Base-by-base conservation (phyloP, 176 grass and related monocot genomes). In the Chloris gayana region DNA sequence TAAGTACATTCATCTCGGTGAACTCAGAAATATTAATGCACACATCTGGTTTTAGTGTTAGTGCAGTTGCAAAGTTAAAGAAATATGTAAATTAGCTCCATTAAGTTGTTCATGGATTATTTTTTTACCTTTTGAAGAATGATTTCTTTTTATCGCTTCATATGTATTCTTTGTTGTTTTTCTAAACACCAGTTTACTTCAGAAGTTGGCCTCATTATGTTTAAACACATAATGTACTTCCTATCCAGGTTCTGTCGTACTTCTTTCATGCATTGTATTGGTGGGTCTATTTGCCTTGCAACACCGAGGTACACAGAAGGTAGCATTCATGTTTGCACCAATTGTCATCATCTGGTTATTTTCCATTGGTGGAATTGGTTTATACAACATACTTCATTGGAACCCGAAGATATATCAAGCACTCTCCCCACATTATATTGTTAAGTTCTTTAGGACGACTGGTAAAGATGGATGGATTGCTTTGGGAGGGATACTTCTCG, bases 401-500 rank as follows among this genome's bases (percentile, higher is more conserved):
- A 98, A 95, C 69, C 90, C 72, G 65, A 86, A 66, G 73, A 93
- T 98, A 74, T 93, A 89, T 75, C 80, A 71, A 84, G 90, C 92
- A 75, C 86, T 98, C 47, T 98, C 96, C 80, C 96, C 96, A 47
- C 78, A 89, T 72, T 98, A 98, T 65, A 84, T 91, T 4, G 15
- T 95, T 66, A 91, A 88, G 81, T 93, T 95, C 67, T 98, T 98
- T 72, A 83, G 69, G 75, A 74, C 62, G 9, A 98, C 96, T 6
- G 96, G 96, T 73, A 95, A 60, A 75, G 92, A 98, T 81, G 96
- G 96, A 27, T 98, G 96, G 96, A 87, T 98, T 87, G 88, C 96
- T 88, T 85, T 98, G 68, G 96, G 92, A 83, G 96, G 96, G 27
- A 84, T 95, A 87, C 84, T 98, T 86, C 96, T 98, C 82, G 91